These are phyloP conservation scores for Helianthus annuus DNA, from an alignment of 129 eudicot genomes.

Conservation along the genomic window HanXRQr2.0-SUNRISE NC_035442.2:2934693-2935192, in stretches of 20 bases:
- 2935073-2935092: neutral
- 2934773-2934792: too few relatives aligned
- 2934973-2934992: neutral
- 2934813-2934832: too few relatives aligned
- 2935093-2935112: slow-evolving; percentile 11
- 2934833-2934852: neutral
- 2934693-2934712: too few relatives aligned
- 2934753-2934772: neutral
- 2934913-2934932: too few relatives aligned
- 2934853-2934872: neutral
- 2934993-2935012: neutral
- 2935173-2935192: neutral
- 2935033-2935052: neutral
- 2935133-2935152: neutral
- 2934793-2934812: too few relatives aligned
- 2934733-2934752: slow-evolving; percentile 9
- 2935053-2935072: neutral
- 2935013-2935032: neutral
- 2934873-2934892: neutral
- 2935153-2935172: neutral
- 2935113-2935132: neutral
- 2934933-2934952: too few relatives aligned
- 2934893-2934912: too few relatives aligned
- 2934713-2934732: too few relatives aligned
- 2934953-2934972: too few relatives aligned